A percentile compares a stretch with the other conserved stretches of the same genome.
Conservation (phyloP, 345 rosid species). For the Melaleuca quinquenervia region DNA sequence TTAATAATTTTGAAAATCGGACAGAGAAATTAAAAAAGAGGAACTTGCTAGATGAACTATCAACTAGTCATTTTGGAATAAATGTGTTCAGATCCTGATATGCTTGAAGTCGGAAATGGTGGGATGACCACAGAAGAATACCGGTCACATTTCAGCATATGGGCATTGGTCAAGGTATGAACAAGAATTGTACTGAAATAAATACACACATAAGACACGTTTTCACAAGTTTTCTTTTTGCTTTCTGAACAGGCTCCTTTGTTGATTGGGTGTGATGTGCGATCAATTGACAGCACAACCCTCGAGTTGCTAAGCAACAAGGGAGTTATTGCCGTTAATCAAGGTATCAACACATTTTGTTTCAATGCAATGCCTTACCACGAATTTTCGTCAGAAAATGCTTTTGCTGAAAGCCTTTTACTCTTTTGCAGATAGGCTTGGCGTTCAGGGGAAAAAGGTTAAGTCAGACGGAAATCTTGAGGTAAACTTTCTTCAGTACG, state of each 20-base stretch:
- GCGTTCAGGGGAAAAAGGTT: conserved; percentile 54
- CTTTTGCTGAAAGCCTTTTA: not conserved
- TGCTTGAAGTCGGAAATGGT: conserved; percentile 75
- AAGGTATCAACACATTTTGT: conserved; percentile 19
- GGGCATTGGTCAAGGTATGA: conserved; percentile 54
- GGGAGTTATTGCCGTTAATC: conserved; percentile 53
- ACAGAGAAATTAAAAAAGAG: too few species aligned
- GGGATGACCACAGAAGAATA: conserved; percentile 65
- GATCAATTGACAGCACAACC: conserved; percentile 27
- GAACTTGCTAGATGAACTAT: not conserved
- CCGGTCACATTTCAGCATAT: conserved; percentile 55
- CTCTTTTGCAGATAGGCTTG: conserved; percentile 26
- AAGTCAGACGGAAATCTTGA: conserved; percentile 32
- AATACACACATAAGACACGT: not conserved
- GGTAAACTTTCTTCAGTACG: conserved; percentile 6
- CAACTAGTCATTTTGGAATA: not conserved
- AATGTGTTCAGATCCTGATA: conserved; percentile 48
- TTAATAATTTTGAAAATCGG: not conserved
- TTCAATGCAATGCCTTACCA: not conserved
- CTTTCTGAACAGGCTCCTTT: conserved; percentile 31
- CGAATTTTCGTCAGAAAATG: not conserved
- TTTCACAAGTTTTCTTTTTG: not conserved
- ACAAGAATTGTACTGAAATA: not conserved
- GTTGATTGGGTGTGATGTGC: conserved; percentile 44
- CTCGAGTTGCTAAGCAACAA: conserved; percentile 25